These are phyloP conservation scores for Saccharomyces pastorianus DNA, from an alignment of 1,139 yeast genomes.

Conservation along the genomic window DNA sequence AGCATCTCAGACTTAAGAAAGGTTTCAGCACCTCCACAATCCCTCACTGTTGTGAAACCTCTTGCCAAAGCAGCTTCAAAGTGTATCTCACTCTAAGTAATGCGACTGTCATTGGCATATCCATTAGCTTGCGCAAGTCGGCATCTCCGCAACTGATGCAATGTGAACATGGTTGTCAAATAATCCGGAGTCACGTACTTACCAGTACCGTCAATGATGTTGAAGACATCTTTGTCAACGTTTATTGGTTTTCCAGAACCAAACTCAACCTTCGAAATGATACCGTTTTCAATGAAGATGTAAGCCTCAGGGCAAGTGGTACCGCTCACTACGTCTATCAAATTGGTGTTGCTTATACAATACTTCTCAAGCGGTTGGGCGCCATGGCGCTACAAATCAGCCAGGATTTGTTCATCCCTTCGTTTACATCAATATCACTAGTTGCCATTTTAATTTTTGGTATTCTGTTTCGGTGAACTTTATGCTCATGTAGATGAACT, in stretches of 20 bases:
- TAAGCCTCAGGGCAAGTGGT: background rate
- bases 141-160: constrained; percentile 4
- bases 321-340: background rate
- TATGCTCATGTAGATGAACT: background rate
- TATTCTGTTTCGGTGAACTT: background rate
- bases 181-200: constrained; percentile 4
- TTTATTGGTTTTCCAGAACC: background rate
- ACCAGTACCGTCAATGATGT: constrained; percentile 1
- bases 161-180: constrained; percentile 5
- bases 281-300: background rate
- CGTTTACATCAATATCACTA: background rate
- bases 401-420: background rate
- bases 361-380: background rate
- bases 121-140: constrained; percentile 1
- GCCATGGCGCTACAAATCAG: background rate
- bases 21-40: constrained; percentile 1
- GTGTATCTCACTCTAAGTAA: constrained; percentile 3
- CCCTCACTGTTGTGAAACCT: constrained; percentile 3
- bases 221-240: background rate
- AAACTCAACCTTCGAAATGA: background rate
- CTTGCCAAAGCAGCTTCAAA: constrained; percentile 5
- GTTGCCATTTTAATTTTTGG: background rate
- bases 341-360: background rate
- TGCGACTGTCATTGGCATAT: constrained; percentile 3
- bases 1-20: background rate